Evolutionary conservation across 2,329 filamentous ascomycete genomes (phyloP).

Genomic region (Ceratocystis cubensis): DNA sequence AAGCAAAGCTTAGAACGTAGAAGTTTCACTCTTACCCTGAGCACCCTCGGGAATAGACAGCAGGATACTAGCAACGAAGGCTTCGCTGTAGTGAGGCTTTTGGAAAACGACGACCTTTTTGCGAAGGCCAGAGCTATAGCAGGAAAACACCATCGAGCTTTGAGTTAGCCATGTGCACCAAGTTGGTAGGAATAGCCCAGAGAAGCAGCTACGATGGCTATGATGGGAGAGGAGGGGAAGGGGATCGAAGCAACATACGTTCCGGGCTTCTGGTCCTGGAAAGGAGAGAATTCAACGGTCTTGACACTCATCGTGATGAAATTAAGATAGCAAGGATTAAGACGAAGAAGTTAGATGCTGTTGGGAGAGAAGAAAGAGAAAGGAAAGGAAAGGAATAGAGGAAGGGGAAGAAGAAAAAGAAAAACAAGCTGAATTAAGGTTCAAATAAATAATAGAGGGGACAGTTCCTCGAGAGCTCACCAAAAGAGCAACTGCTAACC

Average conservation of each 20-base stretch:
- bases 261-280: conserved; percentile 95
- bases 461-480: conserved; percentile 2
- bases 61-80: conserved; percentile 87
- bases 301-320: conserved; percentile 51
- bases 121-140: conserved; percentile 75
- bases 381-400: background rate
- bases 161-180: background rate
- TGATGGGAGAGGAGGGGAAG: background rate
- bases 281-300: conserved; percentile 72
- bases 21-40: conserved; percentile 42
- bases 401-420: background rate
- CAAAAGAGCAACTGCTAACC: background rate
- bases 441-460: background rate
- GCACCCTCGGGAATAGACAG: conserved; percentile 92
- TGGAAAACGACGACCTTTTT: conserved; percentile 99
- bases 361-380: conserved; percentile 1
- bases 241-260: conserved; percentile 57
- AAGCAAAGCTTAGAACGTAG: background rate
- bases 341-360: background rate
- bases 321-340: background rate
- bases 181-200: background rate
- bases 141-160: background rate
- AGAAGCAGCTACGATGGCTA: background rate
- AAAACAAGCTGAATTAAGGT: conserved; percentile 8
- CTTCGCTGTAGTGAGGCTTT: conserved; percentile 86